Evolutionary conservation across 164 flowering plant species (phyloP).

Genomic region (Vitis rotundifolia): DNA sequence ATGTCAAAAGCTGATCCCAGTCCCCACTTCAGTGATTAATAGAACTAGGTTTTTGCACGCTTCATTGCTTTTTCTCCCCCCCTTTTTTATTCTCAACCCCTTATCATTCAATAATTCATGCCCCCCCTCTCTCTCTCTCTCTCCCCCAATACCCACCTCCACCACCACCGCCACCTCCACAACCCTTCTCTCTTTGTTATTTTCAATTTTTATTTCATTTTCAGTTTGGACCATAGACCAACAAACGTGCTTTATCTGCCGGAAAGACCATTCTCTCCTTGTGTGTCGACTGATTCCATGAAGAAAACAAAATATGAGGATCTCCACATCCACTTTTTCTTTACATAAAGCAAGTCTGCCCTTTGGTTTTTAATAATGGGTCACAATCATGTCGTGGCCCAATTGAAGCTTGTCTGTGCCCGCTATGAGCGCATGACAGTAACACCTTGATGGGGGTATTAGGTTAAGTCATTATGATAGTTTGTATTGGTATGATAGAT

Average conservation of each 20-base stretch:
- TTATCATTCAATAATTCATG: not conserved
- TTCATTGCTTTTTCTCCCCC: not conserved
- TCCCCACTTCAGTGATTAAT: not conserved
- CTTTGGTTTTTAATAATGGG: not conserved
- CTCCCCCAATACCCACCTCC: not conserved
- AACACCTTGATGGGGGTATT: not conserved
- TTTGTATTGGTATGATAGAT: not conserved
- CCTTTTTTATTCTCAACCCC: not conserved
- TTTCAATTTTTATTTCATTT: not conserved
- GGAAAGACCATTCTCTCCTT: not conserved
- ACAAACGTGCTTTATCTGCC: not conserved
- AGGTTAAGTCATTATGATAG: not conserved
- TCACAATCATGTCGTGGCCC: not conserved
- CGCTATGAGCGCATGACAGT: not conserved
- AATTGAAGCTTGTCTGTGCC: not conserved
- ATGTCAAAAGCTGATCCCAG: not conserved
- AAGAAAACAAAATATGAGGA: not conserved
- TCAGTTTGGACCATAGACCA: not conserved
- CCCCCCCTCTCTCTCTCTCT: not conserved
- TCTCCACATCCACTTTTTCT: not conserved
- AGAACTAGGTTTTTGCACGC: slow-evolving; percentile 3
- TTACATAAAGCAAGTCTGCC: slow-evolving; percentile 3
- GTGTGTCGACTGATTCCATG: not conserved
- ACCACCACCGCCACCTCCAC: not conserved
- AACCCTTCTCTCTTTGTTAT: not conserved